Evolutionary conservation across 2,329 filamentous ascomycete genomes (phyloP), one percentile per base, ranked within the genome.

Genomic region (Calonectria hawksworthii): DNA sequence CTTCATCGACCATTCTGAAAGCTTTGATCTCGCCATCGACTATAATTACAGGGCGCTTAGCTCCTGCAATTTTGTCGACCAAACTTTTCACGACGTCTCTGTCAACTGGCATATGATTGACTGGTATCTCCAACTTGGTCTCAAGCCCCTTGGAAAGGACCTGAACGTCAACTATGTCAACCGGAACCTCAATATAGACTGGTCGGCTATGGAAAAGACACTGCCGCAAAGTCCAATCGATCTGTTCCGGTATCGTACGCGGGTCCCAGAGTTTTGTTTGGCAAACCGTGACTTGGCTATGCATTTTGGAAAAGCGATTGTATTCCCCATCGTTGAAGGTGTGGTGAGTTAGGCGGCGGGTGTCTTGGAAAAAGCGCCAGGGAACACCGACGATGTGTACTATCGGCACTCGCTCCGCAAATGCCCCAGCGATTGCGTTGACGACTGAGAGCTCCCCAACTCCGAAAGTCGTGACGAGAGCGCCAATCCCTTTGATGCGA

Each of bases 321-420:
- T 88, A 91, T 38, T 91, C 87, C 14, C 89, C 89, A 76, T 91
- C 90, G n/a, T 87, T 87, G 75, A 92, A 86, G 0, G 90, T 90
- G 73, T 92, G 90, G 70, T 92, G 90, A 28, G 91, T 83, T 64
- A 87, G 75, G 14, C 84, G 80, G 4, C 88, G 84, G 2, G 82
- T 79, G 13, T 87, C 84, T 74, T 91, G 89, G 4, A 86, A 83
- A 11, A 79, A 75, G 3, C 87, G 84, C 3, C 83, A 82, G 11
- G 90, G 89, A 0, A 88, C 88, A 3, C 91, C 91, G 28, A 92
- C 90, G 52, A 92, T 88, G 77, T 92, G 90, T 14, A 92, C 87
- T 26, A 92, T 87, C 0, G 89, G 86, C 0, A 89, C 89, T 36
- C 86, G 86, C 82, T 92, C 91, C 13, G 90, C 87, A 79, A 89